Percentiles rank a stretch among this genome's conserved stretches.
These are phyloP conservation scores for Acanthamoeba healyi DNA, from an alignment of 208 protist genomes.

Conservation along the genomic window DNA sequence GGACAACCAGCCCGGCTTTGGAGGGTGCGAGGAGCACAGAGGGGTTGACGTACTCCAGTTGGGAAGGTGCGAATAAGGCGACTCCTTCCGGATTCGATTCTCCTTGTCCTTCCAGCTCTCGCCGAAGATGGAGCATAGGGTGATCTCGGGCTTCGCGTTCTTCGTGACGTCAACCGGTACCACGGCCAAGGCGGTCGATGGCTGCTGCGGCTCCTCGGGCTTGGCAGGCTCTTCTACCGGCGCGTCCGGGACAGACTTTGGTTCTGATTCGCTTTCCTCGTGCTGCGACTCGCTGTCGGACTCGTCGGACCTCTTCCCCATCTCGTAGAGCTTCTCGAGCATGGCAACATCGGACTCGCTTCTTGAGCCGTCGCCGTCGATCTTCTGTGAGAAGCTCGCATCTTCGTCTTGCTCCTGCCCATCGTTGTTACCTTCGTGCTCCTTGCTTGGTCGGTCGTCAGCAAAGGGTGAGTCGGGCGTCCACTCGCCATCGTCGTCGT, in stretches of 20 bases:
- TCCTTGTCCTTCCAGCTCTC: slow-evolving; percentile 62
- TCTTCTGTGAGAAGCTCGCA: neutral
- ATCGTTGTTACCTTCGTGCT: neutral
- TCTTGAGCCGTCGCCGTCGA: neutral
- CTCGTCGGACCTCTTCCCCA: neutral
- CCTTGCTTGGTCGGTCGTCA: neutral
- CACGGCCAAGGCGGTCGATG: neutral
- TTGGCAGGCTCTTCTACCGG: neutral
- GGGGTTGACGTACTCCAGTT: neutral
- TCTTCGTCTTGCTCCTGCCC: neutral
- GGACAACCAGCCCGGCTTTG: neutral
- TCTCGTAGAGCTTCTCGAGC: slow-evolving; percentile 31
- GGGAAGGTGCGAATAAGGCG: slow-evolving; percentile 40
- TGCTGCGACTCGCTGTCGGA: slow-evolving; percentile 19
- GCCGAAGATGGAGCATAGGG: slow-evolving; percentile 33
- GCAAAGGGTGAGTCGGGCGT: neutral
- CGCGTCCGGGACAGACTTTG: neutral
- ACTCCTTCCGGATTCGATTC: slow-evolving; percentile 31
- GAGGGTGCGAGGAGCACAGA: neutral
- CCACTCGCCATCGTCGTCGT: neutral
- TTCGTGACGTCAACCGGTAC: neutral
- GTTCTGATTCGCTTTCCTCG: neutral
- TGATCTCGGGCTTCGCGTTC: slow-evolving; percentile 3
- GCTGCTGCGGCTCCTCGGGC: neutral
- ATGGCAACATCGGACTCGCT: slow-evolving; percentile 22